These are phyloP conservation scores for Oryza longistaminata DNA, from an alignment of 176 grass and related monocot genomes.

Conservation along the genomic window DNA sequence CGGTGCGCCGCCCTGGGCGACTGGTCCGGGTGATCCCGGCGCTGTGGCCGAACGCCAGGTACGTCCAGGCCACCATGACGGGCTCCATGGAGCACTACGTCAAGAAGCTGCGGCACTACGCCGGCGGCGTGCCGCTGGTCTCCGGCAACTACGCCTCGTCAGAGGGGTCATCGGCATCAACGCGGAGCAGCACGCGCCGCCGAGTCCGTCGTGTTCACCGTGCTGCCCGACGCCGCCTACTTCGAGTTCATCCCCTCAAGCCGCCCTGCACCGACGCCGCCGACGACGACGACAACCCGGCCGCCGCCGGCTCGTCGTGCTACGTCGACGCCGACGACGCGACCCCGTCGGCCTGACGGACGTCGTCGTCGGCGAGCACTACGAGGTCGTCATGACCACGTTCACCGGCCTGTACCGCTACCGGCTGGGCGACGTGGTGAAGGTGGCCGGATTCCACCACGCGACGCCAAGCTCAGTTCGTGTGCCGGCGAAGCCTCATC, in stretches of 20 bases:
- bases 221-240: constrained; percentile 82
- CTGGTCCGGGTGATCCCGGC: constrained; percentile 93
- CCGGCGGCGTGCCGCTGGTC: constrained; percentile 64
- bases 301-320: background rate
- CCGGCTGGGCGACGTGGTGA: constrained; percentile 67
- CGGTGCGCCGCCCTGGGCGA: constrained; percentile 56
- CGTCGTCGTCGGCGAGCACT: constrained; percentile 68
- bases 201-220: constrained; percentile 58
- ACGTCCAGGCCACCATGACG: constrained; percentile 88
- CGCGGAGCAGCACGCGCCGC: constrained; percentile 56
- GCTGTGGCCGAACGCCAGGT: constrained; percentile 76
- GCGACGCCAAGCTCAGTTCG: constrained; percentile 69
- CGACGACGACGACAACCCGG: background rate
- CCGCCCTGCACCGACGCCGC: background rate
- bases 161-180: constrained; percentile 72
- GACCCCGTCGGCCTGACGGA: constrained; percentile 78
- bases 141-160: constrained; percentile 77
- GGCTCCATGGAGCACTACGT: constrained; percentile 88
- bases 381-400: constrained; percentile 73
- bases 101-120: constrained; percentile 82
- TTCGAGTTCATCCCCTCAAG: constrained; percentile 77
- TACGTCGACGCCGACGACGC: constrained; percentile 30
- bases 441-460: constrained; percentile 78
- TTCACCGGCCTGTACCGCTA: constrained; percentile 88
- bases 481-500: constrained; percentile 64